These are phyloP conservation scores for Penicillium ucsense DNA, from an alignment of 495 filamentous ascomycete genomes.

Conservation along the genomic window DNA sequence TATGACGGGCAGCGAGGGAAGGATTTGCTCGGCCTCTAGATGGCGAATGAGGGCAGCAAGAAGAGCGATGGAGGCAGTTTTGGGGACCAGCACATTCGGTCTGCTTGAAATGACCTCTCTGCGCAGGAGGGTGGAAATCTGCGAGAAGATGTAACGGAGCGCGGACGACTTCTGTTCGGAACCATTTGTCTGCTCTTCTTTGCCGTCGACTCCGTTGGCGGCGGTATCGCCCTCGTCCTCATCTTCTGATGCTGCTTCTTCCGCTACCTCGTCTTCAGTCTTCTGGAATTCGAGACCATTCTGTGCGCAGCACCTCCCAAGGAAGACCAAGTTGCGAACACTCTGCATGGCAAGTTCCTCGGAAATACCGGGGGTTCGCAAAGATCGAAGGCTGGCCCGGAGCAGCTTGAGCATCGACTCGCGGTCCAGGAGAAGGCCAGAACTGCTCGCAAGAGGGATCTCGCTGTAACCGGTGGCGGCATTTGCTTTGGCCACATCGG, in stretches of 20 bases:
- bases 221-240: slow-evolving; percentile 26
- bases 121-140: slow-evolving; percentile 67
- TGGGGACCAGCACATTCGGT: slow-evolving; percentile 52
- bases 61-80: slow-evolving; percentile 67
- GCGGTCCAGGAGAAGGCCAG: slow-evolving; percentile 56
- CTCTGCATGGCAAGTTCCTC: slow-evolving; percentile 62
- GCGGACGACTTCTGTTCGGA: slow-evolving; percentile 29
- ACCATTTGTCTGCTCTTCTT: slow-evolving; percentile 19
- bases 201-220: slow-evolving; percentile 16
- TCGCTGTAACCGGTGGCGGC: slow-evolving; percentile 37
- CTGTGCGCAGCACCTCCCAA: slow-evolving; percentile 57
- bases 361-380: slow-evolving; percentile 54
- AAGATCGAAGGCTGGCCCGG: slow-evolving; percentile 50
- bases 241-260: slow-evolving; percentile 31
- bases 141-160: slow-evolving; percentile 64
- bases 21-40: slow-evolving; percentile 46
- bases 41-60: slow-evolving; percentile 51
- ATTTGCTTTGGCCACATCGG: slow-evolving; percentile 62
- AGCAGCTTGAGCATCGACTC: slow-evolving; percentile 58
- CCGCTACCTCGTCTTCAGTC: slow-evolving; percentile 20
- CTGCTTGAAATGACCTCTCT: slow-evolving; percentile 59
- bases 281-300: slow-evolving; percentile 46
- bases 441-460: slow-evolving; percentile 57
- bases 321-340: slow-evolving; percentile 68
- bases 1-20: slow-evolving; percentile 48